These are phyloP conservation scores for Trifolium dubium DNA, from an alignment of 306 rosid species.

Conservation along the genomic window DNA sequence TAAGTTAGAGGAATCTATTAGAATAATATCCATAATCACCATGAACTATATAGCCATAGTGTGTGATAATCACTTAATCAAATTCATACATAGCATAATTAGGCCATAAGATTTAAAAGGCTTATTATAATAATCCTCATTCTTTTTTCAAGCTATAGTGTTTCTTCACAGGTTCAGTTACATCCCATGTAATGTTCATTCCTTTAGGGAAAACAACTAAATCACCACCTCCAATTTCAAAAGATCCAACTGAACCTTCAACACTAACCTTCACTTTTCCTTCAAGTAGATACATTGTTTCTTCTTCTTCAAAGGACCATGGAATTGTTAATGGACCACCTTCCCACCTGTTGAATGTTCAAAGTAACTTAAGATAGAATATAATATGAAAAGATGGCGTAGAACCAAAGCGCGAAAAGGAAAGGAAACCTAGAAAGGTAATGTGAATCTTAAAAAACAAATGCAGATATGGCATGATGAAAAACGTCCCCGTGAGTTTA, in stretches of 20 bases:
- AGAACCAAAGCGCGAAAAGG: constrained; percentile 15
- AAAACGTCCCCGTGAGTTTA: too few relatives aligned
- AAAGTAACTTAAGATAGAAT: not conserved
- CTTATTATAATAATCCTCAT: not conserved
- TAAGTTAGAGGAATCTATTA: not conserved
- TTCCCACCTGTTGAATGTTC: constrained; percentile 50
- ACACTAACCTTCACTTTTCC: constrained; percentile 61
- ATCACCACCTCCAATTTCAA: constrained; percentile 62
- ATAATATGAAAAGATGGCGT: constrained; percentile 7
- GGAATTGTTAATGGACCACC: constrained; percentile 56
- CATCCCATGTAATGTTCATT: constrained; percentile 66
- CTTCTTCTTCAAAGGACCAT: constrained; percentile 51
- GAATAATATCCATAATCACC: not conserved
- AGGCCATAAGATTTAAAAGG: constrained; percentile 15
- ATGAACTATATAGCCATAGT: constrained; percentile 11
- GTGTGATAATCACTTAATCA: constrained; percentile 32
- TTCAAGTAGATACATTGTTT: constrained; percentile 59
- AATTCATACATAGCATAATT: constrained; percentile 39
- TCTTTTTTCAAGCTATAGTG: constrained; percentile 54
- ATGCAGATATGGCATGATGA: not conserved
- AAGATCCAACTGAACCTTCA: constrained; percentile 47
- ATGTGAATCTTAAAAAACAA: constrained; percentile 4
- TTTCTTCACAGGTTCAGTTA: constrained; percentile 56
- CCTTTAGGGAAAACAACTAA: constrained; percentile 65
- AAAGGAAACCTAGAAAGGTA: not conserved